phyloP scores from a whole-genome alignment of 192 early-diverging fungal genomes.

The Coemansia sp. region DNA sequence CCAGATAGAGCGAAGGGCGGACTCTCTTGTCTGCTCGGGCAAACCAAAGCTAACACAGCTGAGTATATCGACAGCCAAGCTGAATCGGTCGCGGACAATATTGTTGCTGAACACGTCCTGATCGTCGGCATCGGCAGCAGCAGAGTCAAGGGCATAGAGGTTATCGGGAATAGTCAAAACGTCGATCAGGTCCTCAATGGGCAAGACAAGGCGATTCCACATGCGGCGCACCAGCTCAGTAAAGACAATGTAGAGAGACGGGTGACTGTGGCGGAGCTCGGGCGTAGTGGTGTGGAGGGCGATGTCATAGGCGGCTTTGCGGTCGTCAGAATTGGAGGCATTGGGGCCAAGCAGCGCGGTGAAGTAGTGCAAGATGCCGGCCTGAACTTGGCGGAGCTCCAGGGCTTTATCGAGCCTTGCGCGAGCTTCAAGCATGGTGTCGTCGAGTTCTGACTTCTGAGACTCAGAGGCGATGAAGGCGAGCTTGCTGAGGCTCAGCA shows the following conservation, averaged over 20 bases:
- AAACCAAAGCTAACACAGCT: slow-evolving; percentile 30
- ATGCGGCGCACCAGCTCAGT: slow-evolving; percentile 21
- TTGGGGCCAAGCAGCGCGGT: slow-evolving; percentile 2
- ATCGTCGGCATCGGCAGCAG: neutral
- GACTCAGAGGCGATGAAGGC: slow-evolving; percentile 22
- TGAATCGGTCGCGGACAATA: slow-evolving; percentile 20
- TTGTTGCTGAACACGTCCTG: slow-evolving; percentile 1
- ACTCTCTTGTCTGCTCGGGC: slow-evolving; percentile 22
- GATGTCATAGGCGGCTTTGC: slow-evolving; percentile 25
- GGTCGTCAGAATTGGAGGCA: slow-evolving; percentile 5
- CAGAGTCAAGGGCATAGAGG: neutral
- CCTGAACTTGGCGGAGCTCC: slow-evolving; percentile 42
- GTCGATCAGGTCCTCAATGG: slow-evolving; percentile 35
- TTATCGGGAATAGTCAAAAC: slow-evolving; percentile 33
- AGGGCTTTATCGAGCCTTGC: slow-evolving; percentile 37
- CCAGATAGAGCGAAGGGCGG: slow-evolving; percentile 38
- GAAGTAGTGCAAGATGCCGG: slow-evolving; percentile 11
- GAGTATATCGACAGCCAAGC: slow-evolving; percentile 40
- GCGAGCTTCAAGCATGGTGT: slow-evolving; percentile 18
- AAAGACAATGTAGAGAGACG: slow-evolving; percentile 38
- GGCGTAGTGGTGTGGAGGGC: slow-evolving; percentile 41
- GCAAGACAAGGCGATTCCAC: slow-evolving; percentile 19
- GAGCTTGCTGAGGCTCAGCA: slow-evolving; percentile 49
- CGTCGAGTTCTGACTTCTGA: neutral
- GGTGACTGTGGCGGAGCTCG: slow-evolving; percentile 28